Percentiles rank a stretch among this genome's conserved stretches.
These are phyloP conservation scores for Cladosporium cucumerinum DNA, from an alignment of 2,329 filamentous ascomycete genomes.

Conservation along the genomic window DNA sequence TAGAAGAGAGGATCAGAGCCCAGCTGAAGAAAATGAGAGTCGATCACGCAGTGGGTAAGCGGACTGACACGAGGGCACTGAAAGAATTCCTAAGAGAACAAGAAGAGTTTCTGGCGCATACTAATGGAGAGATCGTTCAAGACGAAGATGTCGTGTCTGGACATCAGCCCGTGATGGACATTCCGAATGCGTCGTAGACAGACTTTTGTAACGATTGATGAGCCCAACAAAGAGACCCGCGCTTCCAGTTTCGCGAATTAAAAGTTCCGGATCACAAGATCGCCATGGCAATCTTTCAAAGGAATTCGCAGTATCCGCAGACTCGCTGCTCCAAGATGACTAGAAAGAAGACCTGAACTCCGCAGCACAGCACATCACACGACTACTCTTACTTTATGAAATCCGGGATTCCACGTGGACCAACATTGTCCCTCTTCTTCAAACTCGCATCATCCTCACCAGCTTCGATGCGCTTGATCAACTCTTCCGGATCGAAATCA, in stretches of 20 bases:
- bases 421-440: slow-evolving; percentile 14
- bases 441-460: slow-evolving; percentile 26
- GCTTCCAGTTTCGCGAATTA: not conserved
- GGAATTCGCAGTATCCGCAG: not conserved
- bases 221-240: not conserved
- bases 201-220: not conserved
- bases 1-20: slow-evolving; percentile 53
- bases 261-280: not conserved
- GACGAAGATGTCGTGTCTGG: slow-evolving; percentile 19
- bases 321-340: not conserved
- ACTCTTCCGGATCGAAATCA: slow-evolving; percentile 47
- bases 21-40: slow-evolving; percentile 27
- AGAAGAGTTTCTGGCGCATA: slow-evolving; percentile 34
- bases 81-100: slow-evolving; percentile 38
- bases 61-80: slow-evolving; percentile 33
- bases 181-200: slow-evolving; percentile 11
- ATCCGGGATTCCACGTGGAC: slow-evolving; percentile 9
- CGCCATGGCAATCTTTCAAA: not conserved
- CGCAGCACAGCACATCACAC: not conserved
- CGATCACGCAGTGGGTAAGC: slow-evolving; percentile 27
- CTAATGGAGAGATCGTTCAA: slow-evolving; percentile 31
- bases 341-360: not conserved
- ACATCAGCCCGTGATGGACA: slow-evolving; percentile 19
- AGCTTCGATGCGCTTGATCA: slow-evolving; percentile 30
- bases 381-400: not conserved